phyloP scores from a whole-genome alignment of 1,139 yeast genomes.

The Martiniozyma asiatica region DNA sequence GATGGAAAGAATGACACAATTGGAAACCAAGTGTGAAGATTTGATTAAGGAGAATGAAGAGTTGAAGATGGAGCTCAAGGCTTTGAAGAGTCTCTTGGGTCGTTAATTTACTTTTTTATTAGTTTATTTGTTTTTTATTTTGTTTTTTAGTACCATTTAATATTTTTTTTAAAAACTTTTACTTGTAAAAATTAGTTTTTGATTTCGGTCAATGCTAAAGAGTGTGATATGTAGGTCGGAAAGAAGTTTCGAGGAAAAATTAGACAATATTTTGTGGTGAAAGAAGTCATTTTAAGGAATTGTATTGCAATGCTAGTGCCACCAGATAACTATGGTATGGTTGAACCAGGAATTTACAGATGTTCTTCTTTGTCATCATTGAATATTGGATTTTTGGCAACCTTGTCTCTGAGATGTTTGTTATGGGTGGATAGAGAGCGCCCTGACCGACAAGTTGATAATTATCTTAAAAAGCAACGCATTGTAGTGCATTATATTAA shows the following conservation, averaged over 20 bases:
- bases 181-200: too few relatives aligned
- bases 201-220: too few relatives aligned
- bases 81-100: constrained; percentile 39
- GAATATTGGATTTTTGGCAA: constrained; percentile 55
- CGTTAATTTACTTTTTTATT: neutral
- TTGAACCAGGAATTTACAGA: constrained; percentile 59
- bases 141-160: neutral
- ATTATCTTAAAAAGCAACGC: constrained; percentile 32
- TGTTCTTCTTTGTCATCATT: constrained; percentile 50
- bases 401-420: constrained; percentile 45
- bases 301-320: constrained; percentile 80
- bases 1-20: constrained; percentile 74
- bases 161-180: too few relatives aligned
- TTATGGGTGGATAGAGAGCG: constrained; percentile 61
- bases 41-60: constrained; percentile 42
- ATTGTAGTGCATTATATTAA: constrained; percentile 33
- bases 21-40: constrained; percentile 66
- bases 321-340: constrained; percentile 69
- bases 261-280: too few relatives aligned
- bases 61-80: constrained; percentile 46
- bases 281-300: too few relatives aligned
- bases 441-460: constrained; percentile 42
- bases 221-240: too few relatives aligned
- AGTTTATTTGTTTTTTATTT: neutral
- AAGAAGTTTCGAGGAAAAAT: too few relatives aligned